phyloP scores from a whole-genome alignment of 2,329 filamentous ascomycete species.

The Diaporthe citri region DNA sequence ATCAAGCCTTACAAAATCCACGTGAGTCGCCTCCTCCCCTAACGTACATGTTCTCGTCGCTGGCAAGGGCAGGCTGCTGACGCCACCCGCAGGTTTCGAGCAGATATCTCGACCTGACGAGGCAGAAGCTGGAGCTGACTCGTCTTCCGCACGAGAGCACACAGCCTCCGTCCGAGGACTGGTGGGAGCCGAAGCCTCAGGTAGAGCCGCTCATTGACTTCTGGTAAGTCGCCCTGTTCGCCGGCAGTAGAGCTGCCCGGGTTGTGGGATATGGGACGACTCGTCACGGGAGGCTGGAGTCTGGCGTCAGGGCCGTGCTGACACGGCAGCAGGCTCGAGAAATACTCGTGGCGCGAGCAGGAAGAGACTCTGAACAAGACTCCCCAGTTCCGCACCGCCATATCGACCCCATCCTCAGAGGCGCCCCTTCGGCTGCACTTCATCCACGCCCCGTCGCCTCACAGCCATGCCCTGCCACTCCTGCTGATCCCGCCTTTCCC shows the following conservation, averaged over 20 bases:
- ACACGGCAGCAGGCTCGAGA: conserved; percentile 67
- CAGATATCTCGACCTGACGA: conserved; percentile 76
- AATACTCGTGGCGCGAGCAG: conserved; percentile 73
- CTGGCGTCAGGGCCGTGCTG: conserved; percentile 23
- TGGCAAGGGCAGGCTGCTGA: conserved; percentile 45
- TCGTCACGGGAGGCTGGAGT: too few species aligned
- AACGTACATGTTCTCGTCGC: background rate
- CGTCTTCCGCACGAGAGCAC: conserved; percentile 71
- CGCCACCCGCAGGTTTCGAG: conserved; percentile 67
- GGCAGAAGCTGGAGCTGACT: conserved; percentile 75
- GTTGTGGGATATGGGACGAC: conserved; percentile 4
- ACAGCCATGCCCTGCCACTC: conserved; percentile 69
- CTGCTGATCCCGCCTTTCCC: conserved; percentile 76
- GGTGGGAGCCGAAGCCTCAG: conserved; percentile 71
- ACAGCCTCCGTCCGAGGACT: conserved; percentile 61
- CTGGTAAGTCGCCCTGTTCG: conserved; percentile 60
- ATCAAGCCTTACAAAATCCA: conserved; percentile 69
- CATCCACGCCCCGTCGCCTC: conserved; percentile 69
- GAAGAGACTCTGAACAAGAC: conserved; percentile 69
- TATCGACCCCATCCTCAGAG: conserved; percentile 57
- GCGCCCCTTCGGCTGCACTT: conserved; percentile 71
- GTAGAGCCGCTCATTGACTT: conserved; percentile 76
- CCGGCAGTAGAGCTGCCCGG: background rate
- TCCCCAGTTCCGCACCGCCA: conserved; percentile 73
- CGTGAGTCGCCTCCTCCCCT: conserved; percentile 55